These are phyloP conservation scores for Nakazawaea ishiwadae DNA, from an alignment of 805 yeast genomes.

Conservation along the genomic window DNA sequence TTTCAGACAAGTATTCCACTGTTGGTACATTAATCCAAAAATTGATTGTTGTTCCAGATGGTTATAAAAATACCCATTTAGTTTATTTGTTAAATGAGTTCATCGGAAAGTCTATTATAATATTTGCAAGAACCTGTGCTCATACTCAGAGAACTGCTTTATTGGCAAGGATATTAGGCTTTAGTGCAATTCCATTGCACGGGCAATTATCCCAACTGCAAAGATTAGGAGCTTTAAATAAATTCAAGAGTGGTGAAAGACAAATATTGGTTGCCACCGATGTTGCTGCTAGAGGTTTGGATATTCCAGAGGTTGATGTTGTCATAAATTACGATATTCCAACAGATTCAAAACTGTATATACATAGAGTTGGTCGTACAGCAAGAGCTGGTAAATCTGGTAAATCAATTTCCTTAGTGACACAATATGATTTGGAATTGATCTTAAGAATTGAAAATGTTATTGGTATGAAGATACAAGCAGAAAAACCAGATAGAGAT, in stretches of 20 bases:
- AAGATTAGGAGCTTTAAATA: slow-evolving; percentile 75
- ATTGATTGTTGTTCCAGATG: slow-evolving; percentile 87
- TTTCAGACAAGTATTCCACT: slow-evolving; percentile 82
- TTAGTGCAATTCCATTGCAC: slow-evolving; percentile 87
- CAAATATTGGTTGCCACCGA: slow-evolving; percentile 76
- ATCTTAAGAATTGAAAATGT: slow-evolving; percentile 87
- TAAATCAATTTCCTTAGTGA: slow-evolving; percentile 79
- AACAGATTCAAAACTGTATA: slow-evolving; percentile 92
- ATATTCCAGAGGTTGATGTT: slow-evolving; percentile 87
- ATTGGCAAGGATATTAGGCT: slow-evolving; percentile 74
- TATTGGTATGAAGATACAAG: slow-evolving; percentile 75
- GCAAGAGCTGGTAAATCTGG: slow-evolving; percentile 94
- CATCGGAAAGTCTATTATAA: slow-evolving; percentile 79
- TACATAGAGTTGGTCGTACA: slow-evolving; percentile 97
- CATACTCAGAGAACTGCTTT: slow-evolving; percentile 90
- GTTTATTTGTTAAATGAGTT: slow-evolving; percentile 79
- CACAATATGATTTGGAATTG: slow-evolving; percentile 91
- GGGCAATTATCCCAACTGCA: slow-evolving; percentile 88
- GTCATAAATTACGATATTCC: slow-evolving; percentile 93
- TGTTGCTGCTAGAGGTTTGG: slow-evolving; percentile 96
- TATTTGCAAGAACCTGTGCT: slow-evolving; percentile 92
- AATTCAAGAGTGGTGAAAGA: slow-evolving; percentile 69
- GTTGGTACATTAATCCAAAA: slow-evolving; percentile 91
- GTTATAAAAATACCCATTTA: slow-evolving; percentile 83
- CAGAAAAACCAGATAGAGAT: slow-evolving; percentile 73